Evolutionary conservation across 2,329 filamentous ascomycete genomes (phyloP).

Genomic region (Verticillium albo-atrum): DNA sequence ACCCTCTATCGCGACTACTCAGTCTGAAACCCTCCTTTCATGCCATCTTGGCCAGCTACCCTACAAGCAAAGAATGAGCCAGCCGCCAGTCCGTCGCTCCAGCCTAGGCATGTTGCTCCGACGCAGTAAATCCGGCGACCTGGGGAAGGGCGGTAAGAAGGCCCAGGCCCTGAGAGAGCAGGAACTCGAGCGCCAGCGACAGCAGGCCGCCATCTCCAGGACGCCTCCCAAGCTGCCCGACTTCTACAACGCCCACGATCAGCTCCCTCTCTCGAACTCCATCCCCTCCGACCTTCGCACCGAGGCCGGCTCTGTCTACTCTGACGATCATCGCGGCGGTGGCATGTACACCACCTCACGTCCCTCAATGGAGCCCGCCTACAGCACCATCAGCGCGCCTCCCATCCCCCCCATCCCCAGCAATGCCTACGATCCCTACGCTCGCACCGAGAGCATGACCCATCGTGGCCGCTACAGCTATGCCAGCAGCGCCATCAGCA

Average conservation of each 20-base stretch:
- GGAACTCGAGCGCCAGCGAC: constrained; percentile 47
- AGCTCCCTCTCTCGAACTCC: constrained; percentile 39
- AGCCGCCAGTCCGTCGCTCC: constrained; percentile 28
- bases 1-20: neutral
- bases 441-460: constrained; percentile 89
- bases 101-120: constrained; percentile 59
- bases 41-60: neutral
- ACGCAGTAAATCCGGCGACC: constrained; percentile 63
- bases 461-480: constrained; percentile 96
- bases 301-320: constrained; percentile 57
- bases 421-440: constrained; percentile 69
- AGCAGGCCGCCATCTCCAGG: constrained; percentile 37
- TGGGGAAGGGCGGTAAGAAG: constrained; percentile 57
- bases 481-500: constrained; percentile 84
- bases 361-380: constrained; percentile 49
- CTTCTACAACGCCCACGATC: constrained; percentile 43
- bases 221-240: constrained; percentile 48
- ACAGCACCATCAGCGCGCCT: constrained; percentile 33
- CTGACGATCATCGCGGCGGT: constrained; percentile 31
- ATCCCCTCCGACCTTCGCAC: constrained; percentile 52
- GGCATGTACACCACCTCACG: constrained; percentile 32
- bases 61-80: constrained; percentile 23
- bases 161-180: constrained; percentile 47
- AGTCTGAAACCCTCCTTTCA: neutral
- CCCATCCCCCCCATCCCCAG: constrained; percentile 57